These are phyloP conservation scores for Neodidymelliopsis sp. DNA, from an alignment of 2,329 filamentous ascomycete genomes.

Conservation along the genomic window DNA sequence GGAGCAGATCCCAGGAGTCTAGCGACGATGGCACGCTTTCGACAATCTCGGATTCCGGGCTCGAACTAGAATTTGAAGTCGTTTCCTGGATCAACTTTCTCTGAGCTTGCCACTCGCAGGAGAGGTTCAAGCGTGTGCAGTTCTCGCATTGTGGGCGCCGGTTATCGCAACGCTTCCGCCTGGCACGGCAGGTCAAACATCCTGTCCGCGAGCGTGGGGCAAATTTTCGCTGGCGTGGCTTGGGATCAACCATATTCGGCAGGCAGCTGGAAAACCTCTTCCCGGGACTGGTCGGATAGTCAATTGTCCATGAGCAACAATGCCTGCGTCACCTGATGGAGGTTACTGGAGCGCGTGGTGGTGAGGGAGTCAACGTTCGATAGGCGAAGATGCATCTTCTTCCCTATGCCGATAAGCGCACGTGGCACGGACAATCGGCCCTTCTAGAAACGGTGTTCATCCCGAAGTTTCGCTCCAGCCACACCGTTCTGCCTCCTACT, in stretches of 20 bases:
- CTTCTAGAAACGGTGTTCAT: slow-evolving; percentile 3
- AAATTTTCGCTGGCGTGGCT: slow-evolving; percentile 46
- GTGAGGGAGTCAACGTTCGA: slow-evolving; percentile 9
- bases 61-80: slow-evolving; percentile 15
- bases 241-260: slow-evolving; percentile 42
- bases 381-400: slow-evolving; percentile 14
- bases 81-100: slow-evolving; percentile 31
- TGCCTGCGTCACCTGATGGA: slow-evolving; percentile 8
- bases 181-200: slow-evolving; percentile 46
- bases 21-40: slow-evolving; percentile 30
- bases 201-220: slow-evolving; percentile 47
- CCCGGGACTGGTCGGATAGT: slow-evolving; percentile 17
- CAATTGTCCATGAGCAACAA: slow-evolving; percentile 16
- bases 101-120: slow-evolving; percentile 46
- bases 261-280: slow-evolving; percentile 13
- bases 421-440: slow-evolving; percentile 16
- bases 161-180: slow-evolving; percentile 47
- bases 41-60: slow-evolving; percentile 23
- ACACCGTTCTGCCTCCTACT: not conserved
- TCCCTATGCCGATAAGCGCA: slow-evolving; percentile 16
- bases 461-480: slow-evolving; percentile 10
- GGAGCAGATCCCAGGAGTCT: slow-evolving; percentile 42
- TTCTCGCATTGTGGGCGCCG: slow-evolving; percentile 45
- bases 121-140: slow-evolving; percentile 45
- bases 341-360: slow-evolving; percentile 11